phyloP scores from a whole-genome alignment of 306 rosid species.

The Astragalus membranaceus region DNA sequence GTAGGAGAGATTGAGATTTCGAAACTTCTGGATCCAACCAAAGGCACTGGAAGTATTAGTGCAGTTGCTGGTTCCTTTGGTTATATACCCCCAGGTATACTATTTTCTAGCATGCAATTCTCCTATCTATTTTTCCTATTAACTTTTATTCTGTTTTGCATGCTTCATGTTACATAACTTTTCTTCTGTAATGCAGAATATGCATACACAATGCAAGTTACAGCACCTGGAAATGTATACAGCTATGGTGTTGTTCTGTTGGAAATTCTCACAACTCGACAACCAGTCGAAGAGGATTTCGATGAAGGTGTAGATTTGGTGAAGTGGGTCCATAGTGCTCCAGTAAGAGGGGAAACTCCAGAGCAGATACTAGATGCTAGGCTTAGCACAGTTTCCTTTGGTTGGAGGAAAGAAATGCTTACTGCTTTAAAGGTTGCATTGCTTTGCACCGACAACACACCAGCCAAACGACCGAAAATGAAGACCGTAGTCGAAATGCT shows the following conservation, averaged over 20 bases:
- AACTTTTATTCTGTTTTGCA: neutral
- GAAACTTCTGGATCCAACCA: conserved; percentile 88
- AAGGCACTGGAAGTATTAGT: conserved; percentile 95
- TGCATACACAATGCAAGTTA: conserved; percentile 99
- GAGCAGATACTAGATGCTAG: conserved; percentile 92
- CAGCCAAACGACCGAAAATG: conserved; percentile 96
- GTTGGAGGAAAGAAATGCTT: conserved; percentile 99
- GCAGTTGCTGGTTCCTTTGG: conserved; percentile 99
- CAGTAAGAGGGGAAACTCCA: conserved; percentile 86
- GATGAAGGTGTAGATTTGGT: conserved; percentile 95
- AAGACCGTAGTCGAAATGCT: conserved; percentile 97
- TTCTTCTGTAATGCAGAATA: conserved; percentile 56
- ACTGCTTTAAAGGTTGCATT: conserved; percentile 91
- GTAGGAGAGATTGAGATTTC: conserved; percentile 96
- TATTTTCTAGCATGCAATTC: conserved; percentile 2
- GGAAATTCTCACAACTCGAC: conserved; percentile 85
- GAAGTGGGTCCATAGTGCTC: conserved; percentile 96
- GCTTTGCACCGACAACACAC: conserved; percentile 86
- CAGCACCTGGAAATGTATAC: conserved; percentile 94
- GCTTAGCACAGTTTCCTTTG: conserved; percentile 90
- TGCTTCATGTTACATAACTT: neutral
- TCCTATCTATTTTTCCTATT: neutral
- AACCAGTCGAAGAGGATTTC: conserved; percentile 86
- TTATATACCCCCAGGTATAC: conserved; percentile 93
- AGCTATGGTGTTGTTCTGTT: conserved; percentile 91